phyloP scores from a whole-genome alignment of 2,329 filamentous ascomycete genomes.

The Chaetomiaceae sp. region DNA sequence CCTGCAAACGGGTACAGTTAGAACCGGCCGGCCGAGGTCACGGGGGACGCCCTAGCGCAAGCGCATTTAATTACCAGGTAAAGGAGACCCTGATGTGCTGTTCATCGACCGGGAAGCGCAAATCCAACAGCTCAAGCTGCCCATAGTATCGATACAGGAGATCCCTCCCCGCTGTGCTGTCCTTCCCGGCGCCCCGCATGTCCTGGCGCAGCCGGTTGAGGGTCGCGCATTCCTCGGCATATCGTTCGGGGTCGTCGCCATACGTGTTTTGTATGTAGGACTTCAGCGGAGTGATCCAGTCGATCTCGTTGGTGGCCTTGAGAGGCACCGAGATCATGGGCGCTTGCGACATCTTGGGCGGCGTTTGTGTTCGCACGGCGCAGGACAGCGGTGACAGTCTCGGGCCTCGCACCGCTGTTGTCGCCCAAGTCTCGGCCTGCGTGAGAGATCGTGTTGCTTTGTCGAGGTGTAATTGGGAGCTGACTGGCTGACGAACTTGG shows the following conservation, averaged over 20 bases:
- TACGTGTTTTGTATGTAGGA: slow-evolving; percentile 89
- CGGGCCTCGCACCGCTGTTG: slow-evolving; percentile 1
- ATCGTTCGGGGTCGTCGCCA: slow-evolving; percentile 93
- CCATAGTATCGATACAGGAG: slow-evolving; percentile 96
- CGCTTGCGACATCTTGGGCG: slow-evolving; percentile 65
- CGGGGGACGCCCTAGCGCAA: not conserved
- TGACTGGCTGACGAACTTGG: not conserved
- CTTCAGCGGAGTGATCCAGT: slow-evolving; percentile 93
- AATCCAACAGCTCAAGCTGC: slow-evolving; percentile 87
- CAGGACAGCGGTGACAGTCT: not conserved
- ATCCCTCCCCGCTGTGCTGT: slow-evolving; percentile 89
- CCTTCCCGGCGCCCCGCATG: slow-evolving; percentile 94
- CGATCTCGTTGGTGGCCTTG: slow-evolving; percentile 94
- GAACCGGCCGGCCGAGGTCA: slow-evolving; percentile 7
- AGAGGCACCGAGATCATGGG: slow-evolving; percentile 95
- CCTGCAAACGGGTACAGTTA: slow-evolving; percentile 51
- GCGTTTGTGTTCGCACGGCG: slow-evolving; percentile 2
- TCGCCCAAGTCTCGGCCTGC: not conserved
- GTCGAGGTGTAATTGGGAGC: not conserved
- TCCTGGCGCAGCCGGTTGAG: slow-evolving; percentile 95
- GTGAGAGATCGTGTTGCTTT: not conserved
- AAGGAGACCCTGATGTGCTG: slow-evolving; percentile 99
- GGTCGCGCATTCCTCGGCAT: slow-evolving; percentile 90
- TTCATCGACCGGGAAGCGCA: slow-evolving; percentile 95
- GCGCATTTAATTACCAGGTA: slow-evolving; percentile 66